phyloP scores from a whole-genome alignment of 106 monocot species.

The Dioscorea dumetorum region DNA sequence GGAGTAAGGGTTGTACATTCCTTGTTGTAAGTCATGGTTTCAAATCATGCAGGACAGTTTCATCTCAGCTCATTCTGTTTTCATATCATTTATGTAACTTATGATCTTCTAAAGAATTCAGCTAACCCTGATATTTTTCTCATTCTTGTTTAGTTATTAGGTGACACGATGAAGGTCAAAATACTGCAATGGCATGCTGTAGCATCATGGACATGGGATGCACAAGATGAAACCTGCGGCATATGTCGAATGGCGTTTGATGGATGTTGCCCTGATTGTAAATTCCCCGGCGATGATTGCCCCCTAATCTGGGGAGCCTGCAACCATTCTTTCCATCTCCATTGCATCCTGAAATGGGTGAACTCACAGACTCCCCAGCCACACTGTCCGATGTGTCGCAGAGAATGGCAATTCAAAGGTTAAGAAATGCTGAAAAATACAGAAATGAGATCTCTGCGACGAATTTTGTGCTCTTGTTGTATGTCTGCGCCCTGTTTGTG shows the following conservation, averaged over 20 bases:
- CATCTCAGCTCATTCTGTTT: background rate
- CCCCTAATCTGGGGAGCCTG: slow-evolving; percentile 86
- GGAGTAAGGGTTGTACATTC: no score
- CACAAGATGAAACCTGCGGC: slow-evolving; percentile 82
- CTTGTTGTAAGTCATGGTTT: no score
- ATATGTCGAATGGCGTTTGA: slow-evolving; percentile 92
- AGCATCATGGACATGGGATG: slow-evolving; percentile 87
- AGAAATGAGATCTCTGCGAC: no score
- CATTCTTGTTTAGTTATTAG: background rate
- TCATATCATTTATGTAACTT: no score
- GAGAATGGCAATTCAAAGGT: slow-evolving; percentile 89
- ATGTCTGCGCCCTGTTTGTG: no score
- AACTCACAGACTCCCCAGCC: slow-evolving; percentile 69
- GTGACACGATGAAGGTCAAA: slow-evolving; percentile 52
- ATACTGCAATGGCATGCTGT: slow-evolving; percentile 71
- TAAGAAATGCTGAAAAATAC: slow-evolving; percentile 3
- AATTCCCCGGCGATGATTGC: slow-evolving; percentile 87
- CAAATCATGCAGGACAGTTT: no score
- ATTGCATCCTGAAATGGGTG: slow-evolving; percentile 87
- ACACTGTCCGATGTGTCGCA: slow-evolving; percentile 85
- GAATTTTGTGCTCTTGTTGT: no score
- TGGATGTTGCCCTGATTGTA: slow-evolving; percentile 87
- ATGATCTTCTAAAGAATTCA: no score
- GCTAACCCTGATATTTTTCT: background rate
- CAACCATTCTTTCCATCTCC: slow-evolving; percentile 82